Base-by-base conservation (phyloP, 192 early-diverging fungal genomes). In the Entomortierella lignicola region DNA sequence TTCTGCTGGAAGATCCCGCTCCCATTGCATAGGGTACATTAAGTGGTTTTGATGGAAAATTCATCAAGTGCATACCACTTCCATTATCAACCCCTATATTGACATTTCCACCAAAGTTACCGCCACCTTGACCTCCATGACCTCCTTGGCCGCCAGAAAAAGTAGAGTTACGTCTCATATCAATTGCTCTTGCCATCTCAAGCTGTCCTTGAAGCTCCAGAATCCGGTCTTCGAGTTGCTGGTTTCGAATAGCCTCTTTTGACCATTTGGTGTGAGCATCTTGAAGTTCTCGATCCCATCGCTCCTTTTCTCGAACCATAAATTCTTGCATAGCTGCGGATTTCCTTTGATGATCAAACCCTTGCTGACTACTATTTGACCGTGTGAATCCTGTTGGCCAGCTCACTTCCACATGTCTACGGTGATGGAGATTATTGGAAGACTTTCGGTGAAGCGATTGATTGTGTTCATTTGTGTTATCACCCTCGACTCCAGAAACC, bases 201-300 rank as follows among this genome's bases (percentile, higher is more conserved):
- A 79, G 63, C 30, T 79, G 67, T 11, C 61, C 63, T 27, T 70
- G 75, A 4, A 79, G 68, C 31, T 79, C 75, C 32, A 79, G 37
- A 39, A 79, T 79, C 7, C 75, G 60, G 4, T 79, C 75, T 29
- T 79, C 75, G 0, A 79, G 58, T 47, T 70, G 50, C n/a, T 79
- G 67, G 27, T 79, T 79, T 30, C 67, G 63, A 37, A 60, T 39
- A 15, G 75, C 75, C 44, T 79, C 75, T 34, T 32, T 56, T 0
- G 66, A 65, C 60, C 68, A 55, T 44, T 60, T 39, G 30, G 64
- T 79, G n/a, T 79, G 66, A 1, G 75, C 59, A 23, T 70, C 62
- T 26, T 70, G 75, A 1, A 79, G 51, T 37, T 79, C 75, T n/a
- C 68, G 61, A 10, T 79, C 75, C 75, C 75, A 79, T 2, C 68